Percentiles rank a stretch among this genome's conserved stretches.
Evolutionary conservation across 225 moss, liverwort and hornwort genomes (phyloP).

Genomic region (Takakia lepidozioides): DNA sequence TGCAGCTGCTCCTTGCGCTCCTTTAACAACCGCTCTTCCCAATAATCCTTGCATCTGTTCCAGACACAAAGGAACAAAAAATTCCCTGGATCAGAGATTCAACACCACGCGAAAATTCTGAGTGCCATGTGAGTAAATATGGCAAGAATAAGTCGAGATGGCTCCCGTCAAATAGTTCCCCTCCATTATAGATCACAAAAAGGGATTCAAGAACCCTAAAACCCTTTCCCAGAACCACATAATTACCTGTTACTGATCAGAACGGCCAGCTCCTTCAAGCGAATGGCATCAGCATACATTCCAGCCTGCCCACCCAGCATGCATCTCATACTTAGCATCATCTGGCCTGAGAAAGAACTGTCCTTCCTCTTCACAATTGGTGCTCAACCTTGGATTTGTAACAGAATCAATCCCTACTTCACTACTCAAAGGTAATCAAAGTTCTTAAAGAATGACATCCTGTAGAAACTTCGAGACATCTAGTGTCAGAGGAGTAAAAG

Average conservation of each 20-base stretch:
- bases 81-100: too few relatives aligned
- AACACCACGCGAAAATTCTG: neutral
- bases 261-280: constrained; percentile 53
- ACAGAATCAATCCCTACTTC: too few relatives aligned
- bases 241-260: constrained; percentile 64
- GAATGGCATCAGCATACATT: constrained; percentile 48
- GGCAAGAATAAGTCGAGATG: neutral
- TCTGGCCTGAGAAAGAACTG: too few relatives aligned
- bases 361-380: too few relatives aligned
- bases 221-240: too few relatives aligned
- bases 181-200: neutral
- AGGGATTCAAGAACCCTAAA: constrained; percentile 14
- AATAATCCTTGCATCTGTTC: constrained; percentile 45
- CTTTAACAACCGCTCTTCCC: constrained; percentile 36
- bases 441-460: neutral
- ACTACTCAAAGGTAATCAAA: neutral
- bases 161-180: too few relatives aligned
- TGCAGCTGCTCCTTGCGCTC: constrained; percentile 64
- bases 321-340: too few relatives aligned
- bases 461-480: neutral
- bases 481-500: too few relatives aligned
- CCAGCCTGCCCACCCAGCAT: constrained; percentile 65
- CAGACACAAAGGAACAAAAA: too few relatives aligned
- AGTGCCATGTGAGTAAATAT: neutral
- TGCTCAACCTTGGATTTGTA: too few relatives aligned